phyloP scores from a whole-genome alignment of 805 yeast species.

The Yamadazyma tumulicola region DNA sequence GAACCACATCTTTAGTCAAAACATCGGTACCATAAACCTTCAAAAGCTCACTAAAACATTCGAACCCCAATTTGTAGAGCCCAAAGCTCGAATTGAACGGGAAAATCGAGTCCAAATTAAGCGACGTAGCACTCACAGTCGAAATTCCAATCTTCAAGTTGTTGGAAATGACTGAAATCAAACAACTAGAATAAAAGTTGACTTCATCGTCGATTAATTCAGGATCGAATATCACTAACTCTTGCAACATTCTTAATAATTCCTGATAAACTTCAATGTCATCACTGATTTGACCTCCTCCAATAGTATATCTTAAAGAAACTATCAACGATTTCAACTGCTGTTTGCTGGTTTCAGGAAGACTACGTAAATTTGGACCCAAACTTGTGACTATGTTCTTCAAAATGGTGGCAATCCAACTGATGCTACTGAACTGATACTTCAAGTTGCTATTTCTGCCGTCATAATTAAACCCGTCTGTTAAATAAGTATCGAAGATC shows the following conservation, averaged over 20 bases:
- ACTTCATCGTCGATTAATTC: slow-evolving; percentile 31
- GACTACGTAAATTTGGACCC: slow-evolving; percentile 36
- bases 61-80: slow-evolving; percentile 45
- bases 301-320: slow-evolving; percentile 29
- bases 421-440: slow-evolving; percentile 28
- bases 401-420: slow-evolving; percentile 20
- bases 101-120: slow-evolving; percentile 39
- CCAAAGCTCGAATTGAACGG: slow-evolving; percentile 42
- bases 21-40: slow-evolving; percentile 42
- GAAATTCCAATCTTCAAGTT: slow-evolving; percentile 36
- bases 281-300: slow-evolving; percentile 25
- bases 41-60: slow-evolving; percentile 56
- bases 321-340: slow-evolving; percentile 26
- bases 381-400: slow-evolving; percentile 30
- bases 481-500: slow-evolving; percentile 28
- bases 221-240: slow-evolving; percentile 37
- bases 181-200: slow-evolving; percentile 23
- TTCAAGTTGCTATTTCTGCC: slow-evolving; percentile 32
- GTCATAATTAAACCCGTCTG: slow-evolving; percentile 37
- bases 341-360: slow-evolving; percentile 14
- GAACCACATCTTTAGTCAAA: slow-evolving; percentile 45
- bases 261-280: slow-evolving; percentile 19
- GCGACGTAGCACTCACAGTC: slow-evolving; percentile 32
- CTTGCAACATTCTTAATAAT: slow-evolving; percentile 30
- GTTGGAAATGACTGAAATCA: slow-evolving; percentile 27